These are phyloP conservation scores for Jaenimonas drosophilae DNA, from an alignment of 208 protist genomes.

Conservation along the genomic window DNA sequence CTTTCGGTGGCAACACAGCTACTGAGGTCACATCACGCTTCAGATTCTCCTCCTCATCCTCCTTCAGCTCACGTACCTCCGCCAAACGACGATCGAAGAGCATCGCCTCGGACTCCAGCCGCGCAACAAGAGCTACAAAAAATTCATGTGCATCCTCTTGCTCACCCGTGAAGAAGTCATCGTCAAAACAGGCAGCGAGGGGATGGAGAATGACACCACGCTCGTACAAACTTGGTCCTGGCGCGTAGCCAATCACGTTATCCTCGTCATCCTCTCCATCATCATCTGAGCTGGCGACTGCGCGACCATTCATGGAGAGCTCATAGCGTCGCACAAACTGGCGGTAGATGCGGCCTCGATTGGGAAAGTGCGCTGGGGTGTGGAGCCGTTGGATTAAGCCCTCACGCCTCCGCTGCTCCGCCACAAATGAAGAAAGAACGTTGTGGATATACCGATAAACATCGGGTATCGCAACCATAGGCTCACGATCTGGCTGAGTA, in stretches of 20 bases:
- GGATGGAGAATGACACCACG: conserved; percentile 15
- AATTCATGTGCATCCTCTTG: conserved; percentile 85
- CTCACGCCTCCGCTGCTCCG: not conserved
- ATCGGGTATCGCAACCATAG: not conserved
- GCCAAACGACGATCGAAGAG: conserved; percentile 6
- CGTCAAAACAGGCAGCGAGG: conserved; percentile 22
- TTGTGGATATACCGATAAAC: not conserved
- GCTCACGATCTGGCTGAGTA: not conserved
- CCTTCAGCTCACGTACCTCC: not conserved
- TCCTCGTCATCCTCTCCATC: conserved; percentile 7
- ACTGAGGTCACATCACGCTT: no score
- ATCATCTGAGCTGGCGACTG: not conserved
- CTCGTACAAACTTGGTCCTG: not conserved
- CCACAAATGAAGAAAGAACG: not conserved
- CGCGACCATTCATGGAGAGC: not conserved
- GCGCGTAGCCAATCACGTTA: conserved; percentile 10
- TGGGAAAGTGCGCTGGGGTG: not conserved
- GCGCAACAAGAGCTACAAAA: conserved; percentile 42
- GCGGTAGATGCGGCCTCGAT: not conserved
- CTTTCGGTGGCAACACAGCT: conserved; percentile 3
- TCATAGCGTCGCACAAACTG: not conserved
- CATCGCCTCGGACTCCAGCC: conserved; percentile 59
- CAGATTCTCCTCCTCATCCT: no score
- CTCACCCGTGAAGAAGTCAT: conserved; percentile 53
- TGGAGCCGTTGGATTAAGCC: no score